Evolutionary conservation across 306 rosid species (phyloP).

Genomic region (Vigna mungo): DNA sequence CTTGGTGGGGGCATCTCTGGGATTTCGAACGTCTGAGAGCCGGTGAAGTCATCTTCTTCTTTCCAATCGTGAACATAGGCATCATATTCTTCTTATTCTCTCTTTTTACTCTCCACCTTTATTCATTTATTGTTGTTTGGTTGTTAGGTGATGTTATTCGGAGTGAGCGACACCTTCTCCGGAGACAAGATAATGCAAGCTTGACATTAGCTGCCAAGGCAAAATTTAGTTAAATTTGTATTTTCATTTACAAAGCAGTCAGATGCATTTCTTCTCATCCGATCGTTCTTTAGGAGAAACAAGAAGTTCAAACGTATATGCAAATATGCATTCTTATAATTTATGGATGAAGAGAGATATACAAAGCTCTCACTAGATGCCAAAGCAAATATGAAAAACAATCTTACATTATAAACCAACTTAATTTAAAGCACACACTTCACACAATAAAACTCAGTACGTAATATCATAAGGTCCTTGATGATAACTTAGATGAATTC

Average conservation of each 20-base stretch:
- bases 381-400: neutral
- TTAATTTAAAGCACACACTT: neutral
- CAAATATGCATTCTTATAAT: neutral
- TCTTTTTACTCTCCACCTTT: neutral
- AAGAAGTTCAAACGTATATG: no score
- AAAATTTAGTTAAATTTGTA: no score
- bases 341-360: neutral
- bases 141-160: constrained; percentile 78
- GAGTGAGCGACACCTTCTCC: constrained; percentile 59
- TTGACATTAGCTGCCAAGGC: constrained; percentile 56
- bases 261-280: no score
- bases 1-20: no score
- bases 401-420: neutral
- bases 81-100: neutral
- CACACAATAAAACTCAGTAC: neutral
- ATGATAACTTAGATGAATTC: no score
- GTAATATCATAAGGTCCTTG: no score
- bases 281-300: no score
- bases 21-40: no score
- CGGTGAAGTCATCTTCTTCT: no score
- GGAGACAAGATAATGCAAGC: constrained; percentile 72
- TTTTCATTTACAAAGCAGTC: no score
- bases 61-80: no score
- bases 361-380: neutral
- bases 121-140: neutral